These are phyloP conservation scores for Rhizopogon rudus DNA, from an alignment of 768 basidiomycete species.

Conservation along the genomic window DNA sequence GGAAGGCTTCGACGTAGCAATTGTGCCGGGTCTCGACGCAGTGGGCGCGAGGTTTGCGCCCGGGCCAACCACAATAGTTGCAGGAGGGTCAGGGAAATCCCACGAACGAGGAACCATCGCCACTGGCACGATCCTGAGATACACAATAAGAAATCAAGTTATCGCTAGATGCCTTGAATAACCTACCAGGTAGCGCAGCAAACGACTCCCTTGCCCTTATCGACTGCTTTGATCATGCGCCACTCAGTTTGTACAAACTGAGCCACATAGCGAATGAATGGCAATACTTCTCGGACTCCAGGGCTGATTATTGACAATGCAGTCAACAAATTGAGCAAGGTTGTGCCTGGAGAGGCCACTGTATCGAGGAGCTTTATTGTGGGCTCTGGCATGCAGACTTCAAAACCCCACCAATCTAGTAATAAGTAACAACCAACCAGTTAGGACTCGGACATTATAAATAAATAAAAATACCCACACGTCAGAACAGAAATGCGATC, in stretches of 20 bases:
- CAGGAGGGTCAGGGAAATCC: conserved; percentile 57
- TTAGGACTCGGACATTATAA: conserved; percentile 4
- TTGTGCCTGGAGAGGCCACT: conserved; percentile 50
- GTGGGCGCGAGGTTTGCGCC: conserved; percentile 12
- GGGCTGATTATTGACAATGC: conserved; percentile 64
- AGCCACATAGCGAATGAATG: conserved; percentile 79
- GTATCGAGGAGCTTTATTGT: conserved; percentile 58
- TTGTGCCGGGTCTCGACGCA: conserved; percentile 17
- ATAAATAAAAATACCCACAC: conserved; percentile 42
- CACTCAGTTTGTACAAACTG: conserved; percentile 79
- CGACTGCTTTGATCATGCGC: conserved; percentile 52
- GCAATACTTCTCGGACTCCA: conserved; percentile 78
- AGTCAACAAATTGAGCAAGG: conserved; percentile 71
- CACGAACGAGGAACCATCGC: conserved; percentile 76
- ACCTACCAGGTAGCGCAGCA: conserved; percentile 85
- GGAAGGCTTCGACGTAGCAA: conserved; percentile 25
- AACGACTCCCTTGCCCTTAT: conserved; percentile 74
- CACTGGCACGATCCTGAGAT: conserved; percentile 66
- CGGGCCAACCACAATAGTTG: conserved; percentile 7
- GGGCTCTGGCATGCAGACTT: conserved; percentile 70
- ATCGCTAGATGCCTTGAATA: neutral
- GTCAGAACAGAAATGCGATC: conserved; percentile 78
- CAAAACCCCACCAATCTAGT: conserved; percentile 89
- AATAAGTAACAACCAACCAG: neutral
- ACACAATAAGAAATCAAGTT: neutral